Evolutionary conservation across 352 stramenopile species (phyloP), one percentile per base, ranked within the genome.

Genomic region (Phytophthora quininea): DNA sequence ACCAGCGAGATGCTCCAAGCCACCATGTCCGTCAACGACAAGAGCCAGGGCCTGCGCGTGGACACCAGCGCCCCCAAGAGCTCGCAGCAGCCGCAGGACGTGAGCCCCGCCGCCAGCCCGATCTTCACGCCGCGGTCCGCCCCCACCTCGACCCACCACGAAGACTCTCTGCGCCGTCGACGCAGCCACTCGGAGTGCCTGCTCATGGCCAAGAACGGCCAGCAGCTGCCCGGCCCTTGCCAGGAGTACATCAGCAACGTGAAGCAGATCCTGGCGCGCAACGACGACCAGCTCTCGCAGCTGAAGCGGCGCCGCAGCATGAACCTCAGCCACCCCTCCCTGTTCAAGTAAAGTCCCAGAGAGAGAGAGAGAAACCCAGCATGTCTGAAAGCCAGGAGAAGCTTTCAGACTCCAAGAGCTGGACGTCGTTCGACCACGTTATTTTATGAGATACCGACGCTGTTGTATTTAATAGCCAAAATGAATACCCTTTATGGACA

Each of bases 161-260:
- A 82, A 0, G 74, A 87, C 38, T 54, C 49, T 7, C 30, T 88
- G 49, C 84, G 82, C 7, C 85, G 87, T 15, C 84, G 84, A 32
- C 82, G 87, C 40, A 90, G 79, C 58, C 89, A 93, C 71, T 93
- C 84, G 62, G 88, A 95, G 67, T 95, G 88, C 37, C 68, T 95
- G 3, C 66, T 95, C 49, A 66, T 95, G 0, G 84, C 84, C 8
- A 92, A 90, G 68, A 85, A 76, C 32, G 77, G 77, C 45, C 64
- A 80, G 46, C 71, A 89, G 32, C 73, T 95, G 3, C 88, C 88
- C 0, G 83, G 85, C 2, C 84, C 84, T 29, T 95, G 88, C 69
- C 74, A 92, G 50, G 88, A 95, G 42, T 95, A 95, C 71, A 95
- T 95, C 54, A 88, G 72, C 57, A 89, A 83, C 55, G 85, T 95